phyloP scores from a whole-genome alignment of 129 eudicot species.

The Helichrysum umbraculigerum region DNA sequence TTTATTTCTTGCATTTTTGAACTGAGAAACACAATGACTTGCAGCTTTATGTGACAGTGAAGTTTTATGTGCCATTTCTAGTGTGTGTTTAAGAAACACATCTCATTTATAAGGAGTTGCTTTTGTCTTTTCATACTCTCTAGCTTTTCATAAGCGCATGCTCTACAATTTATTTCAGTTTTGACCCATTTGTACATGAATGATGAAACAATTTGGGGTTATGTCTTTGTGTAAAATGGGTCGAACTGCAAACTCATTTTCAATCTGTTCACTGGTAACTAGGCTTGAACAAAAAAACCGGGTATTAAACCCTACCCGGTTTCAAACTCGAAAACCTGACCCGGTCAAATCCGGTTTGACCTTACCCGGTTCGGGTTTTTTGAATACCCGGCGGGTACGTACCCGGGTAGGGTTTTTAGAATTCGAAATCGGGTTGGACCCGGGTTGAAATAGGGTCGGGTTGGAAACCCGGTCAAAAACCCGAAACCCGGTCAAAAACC shows the following conservation, averaged over 20 bases:
- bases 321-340: too few species aligned
- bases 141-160: neutral
- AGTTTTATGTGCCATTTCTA: constrained; percentile 1
- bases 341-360: too few species aligned
- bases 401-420: too few species aligned
- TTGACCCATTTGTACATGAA: neutral
- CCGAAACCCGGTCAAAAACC: too few species aligned
- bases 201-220: neutral
- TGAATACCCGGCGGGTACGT: too few species aligned
- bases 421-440: too few species aligned
- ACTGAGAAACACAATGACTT: neutral
- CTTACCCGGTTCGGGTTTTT: too few species aligned
- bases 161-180: neutral
- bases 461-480: too few species aligned
- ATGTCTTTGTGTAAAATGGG: neutral
- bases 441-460: too few species aligned
- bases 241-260: neutral
- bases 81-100: neutral
- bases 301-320: too few species aligned
- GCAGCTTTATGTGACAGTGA: constrained; percentile 15
- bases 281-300: too few species aligned
- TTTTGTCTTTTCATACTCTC: neutral
- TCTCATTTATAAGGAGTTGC: neutral
- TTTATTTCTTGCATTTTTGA: constrained; percentile 13
- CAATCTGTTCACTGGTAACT: too few species aligned